Conservation (phyloP, 805 yeast genomes). For the Suhomyces tanzawaensis region DNA sequence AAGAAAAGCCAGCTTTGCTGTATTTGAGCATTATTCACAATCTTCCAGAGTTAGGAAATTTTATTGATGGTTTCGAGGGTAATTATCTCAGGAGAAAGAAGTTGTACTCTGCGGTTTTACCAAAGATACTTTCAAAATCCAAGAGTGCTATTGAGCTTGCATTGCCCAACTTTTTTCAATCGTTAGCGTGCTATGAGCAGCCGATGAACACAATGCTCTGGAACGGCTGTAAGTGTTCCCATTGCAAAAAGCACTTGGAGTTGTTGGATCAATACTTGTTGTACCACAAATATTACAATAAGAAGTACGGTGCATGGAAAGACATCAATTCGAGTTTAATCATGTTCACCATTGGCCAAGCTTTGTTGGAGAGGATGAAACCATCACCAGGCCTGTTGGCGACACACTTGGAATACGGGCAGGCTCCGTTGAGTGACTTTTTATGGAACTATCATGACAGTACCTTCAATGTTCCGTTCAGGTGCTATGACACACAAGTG, state of each 20-base stretch:
- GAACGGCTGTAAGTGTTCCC: slow-evolving; percentile 72
- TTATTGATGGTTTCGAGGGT: slow-evolving; percentile 70
- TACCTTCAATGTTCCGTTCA: slow-evolving; percentile 27
- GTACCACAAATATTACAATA: slow-evolving; percentile 60
- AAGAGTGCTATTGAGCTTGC: slow-evolving; percentile 42
- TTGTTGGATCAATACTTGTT: slow-evolving; percentile 59
- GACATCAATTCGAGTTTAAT: slow-evolving; percentile 44
- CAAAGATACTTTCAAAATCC: slow-evolving; percentile 28
- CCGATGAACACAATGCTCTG: slow-evolving; percentile 66
- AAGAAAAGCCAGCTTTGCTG: not conserved
- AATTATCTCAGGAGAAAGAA: slow-evolving; percentile 60
- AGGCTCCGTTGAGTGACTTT: slow-evolving; percentile 19
- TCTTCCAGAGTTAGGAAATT: slow-evolving; percentile 56
- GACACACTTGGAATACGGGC: slow-evolving; percentile 8
- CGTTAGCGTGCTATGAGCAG: slow-evolving; percentile 67
- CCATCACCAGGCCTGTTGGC: slow-evolving; percentile 2
- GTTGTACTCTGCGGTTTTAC: slow-evolving; percentile 49
- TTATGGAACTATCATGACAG: slow-evolving; percentile 35
- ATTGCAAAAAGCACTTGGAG: slow-evolving; percentile 50
- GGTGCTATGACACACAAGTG: slow-evolving; percentile 31
- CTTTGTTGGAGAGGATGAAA: slow-evolving; percentile 7
- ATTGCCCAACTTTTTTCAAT: slow-evolving; percentile 59
- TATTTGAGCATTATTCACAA: slow-evolving; percentile 54
- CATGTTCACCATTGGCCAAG: slow-evolving; percentile 10
- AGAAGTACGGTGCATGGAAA: slow-evolving; percentile 43